A percentile compares a stretch with the other conserved stretches of the same genome.
phyloP scores from a whole-genome alignment of 2,329 filamentous ascomycete species.

The Scedosporium boydii region DNA sequence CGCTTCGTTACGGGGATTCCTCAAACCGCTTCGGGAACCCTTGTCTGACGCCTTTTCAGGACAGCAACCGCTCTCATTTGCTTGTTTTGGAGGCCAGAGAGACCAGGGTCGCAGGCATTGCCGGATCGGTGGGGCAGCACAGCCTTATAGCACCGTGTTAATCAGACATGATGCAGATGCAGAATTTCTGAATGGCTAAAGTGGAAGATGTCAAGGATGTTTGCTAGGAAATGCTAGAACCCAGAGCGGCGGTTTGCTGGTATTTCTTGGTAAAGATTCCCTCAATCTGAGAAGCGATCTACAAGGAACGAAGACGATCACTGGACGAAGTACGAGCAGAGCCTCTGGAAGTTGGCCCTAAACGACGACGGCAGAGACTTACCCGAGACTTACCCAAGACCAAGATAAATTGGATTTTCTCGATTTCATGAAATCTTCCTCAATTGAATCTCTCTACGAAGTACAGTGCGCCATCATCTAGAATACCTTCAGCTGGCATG shows the following conservation, averaged over 20 bases:
- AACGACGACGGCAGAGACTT: no score
- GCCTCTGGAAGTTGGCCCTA: background rate
- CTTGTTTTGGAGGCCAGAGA: no score
- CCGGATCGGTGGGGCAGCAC: background rate
- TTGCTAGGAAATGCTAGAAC: background rate
- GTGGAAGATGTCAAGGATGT: background rate
- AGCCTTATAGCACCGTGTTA: slow-evolving; percentile 6
- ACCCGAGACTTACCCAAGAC: background rate
- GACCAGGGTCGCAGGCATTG: background rate
- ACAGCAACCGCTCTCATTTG: background rate
- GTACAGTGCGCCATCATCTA: background rate
- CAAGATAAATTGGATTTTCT: background rate
- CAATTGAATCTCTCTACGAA: background rate
- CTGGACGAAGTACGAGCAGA: no score
- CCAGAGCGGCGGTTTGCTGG: no score
- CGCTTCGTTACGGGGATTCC: no score
- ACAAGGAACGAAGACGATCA: background rate
- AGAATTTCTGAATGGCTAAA: background rate
- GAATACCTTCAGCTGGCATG: background rate
- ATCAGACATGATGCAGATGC: background rate
- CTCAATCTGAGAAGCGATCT: background rate
- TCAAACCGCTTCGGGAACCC: no score
- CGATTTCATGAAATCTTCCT: background rate
- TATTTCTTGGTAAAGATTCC: background rate
- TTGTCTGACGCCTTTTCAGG: background rate